Percentiles rank a stretch among this genome's conserved stretches.
phyloP scores from a whole-genome alignment of 192 early-diverging fungal species.

The Phycomyces blakesleeanus region DNA sequence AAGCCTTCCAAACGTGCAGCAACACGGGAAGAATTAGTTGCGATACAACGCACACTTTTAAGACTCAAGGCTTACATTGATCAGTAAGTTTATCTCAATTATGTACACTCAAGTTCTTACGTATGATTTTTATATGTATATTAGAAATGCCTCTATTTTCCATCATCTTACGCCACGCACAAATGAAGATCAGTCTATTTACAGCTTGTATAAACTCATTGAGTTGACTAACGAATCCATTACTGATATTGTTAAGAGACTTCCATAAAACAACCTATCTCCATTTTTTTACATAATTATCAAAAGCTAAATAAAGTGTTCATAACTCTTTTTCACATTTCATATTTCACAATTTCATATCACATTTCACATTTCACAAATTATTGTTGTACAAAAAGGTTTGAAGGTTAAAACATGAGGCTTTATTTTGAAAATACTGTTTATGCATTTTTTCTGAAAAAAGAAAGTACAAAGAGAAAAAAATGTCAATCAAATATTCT shows the following conservation, averaged over 20 bases:
- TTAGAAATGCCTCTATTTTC: not conserved
- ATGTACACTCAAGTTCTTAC: too few species aligned
- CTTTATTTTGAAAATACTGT: too few species aligned
- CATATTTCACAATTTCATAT: not conserved
- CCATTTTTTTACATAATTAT: not conserved
- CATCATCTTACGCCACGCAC: slow-evolving; percentile 3
- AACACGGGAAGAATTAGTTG: not conserved
- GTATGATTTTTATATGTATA: too few species aligned
- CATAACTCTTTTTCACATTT: not conserved
- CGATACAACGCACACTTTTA: slow-evolving; percentile 4
- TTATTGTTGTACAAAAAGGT: too few species aligned
- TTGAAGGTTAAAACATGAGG: not conserved
- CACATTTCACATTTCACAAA: too few species aligned
- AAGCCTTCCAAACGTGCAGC: not conserved
- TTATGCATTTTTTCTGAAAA: too few species aligned
- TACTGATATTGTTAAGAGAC: not conserved
- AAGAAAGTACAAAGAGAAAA: slow-evolving; percentile 1
- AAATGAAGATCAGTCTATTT: slow-evolving; percentile 6
- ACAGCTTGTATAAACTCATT: slow-evolving; percentile 6
- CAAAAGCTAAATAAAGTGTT: slow-evolving; percentile 4
- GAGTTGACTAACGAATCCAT: not conserved
- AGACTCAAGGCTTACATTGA: slow-evolving; percentile 4
- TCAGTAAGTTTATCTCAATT: slow-evolving; percentile 9
- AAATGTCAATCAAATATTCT: not conserved
- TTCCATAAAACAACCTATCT: not conserved